phyloP scores from a whole-genome alignment of 2,329 filamentous ascomycete species.

The Ustilaginoidea virens region DNA sequence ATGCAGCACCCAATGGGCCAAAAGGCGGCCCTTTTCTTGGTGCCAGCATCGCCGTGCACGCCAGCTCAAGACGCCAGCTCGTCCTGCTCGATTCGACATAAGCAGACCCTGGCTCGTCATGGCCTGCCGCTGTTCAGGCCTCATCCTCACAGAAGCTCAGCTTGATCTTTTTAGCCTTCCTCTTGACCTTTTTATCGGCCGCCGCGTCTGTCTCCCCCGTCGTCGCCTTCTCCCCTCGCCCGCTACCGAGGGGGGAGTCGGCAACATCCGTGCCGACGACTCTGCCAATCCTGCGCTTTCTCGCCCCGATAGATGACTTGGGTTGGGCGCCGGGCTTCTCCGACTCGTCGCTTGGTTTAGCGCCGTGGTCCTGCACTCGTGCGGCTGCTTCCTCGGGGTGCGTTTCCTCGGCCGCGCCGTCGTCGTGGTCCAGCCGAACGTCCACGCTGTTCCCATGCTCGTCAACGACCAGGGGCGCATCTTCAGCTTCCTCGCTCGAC shows the following conservation, averaged over 20 bases:
- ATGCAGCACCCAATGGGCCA: no score
- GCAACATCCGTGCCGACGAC: constrained; percentile 19
- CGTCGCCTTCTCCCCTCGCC: constrained; percentile 4
- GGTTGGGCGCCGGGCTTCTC: constrained; percentile 10
- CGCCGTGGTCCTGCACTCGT: constrained; percentile 11
- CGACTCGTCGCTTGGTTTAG: constrained; percentile 17
- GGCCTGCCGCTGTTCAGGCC: constrained; percentile 18
- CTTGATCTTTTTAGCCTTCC: constrained; percentile 49
- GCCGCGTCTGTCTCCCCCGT: constrained; percentile 8
- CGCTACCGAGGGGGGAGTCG: constrained; percentile 6
- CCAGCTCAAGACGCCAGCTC: no score
- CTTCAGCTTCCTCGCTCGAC: constrained; percentile 57
- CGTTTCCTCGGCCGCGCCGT: constrained; percentile 22
- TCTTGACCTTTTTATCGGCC: constrained; percentile 24
- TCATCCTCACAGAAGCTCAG: constrained; percentile 52
- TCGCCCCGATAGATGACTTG: constrained; percentile 19
- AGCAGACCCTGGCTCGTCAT: no score
- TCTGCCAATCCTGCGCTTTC: constrained; percentile 37
- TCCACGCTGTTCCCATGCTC: constrained; percentile 51
- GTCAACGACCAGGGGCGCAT: constrained; percentile 60
- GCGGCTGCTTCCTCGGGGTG: constrained; percentile 10
- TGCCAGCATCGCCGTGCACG: not conserved
- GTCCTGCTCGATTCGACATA: no score
- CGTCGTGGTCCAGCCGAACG: constrained; percentile 28
- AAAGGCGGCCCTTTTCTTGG: not conserved